Evolutionary conservation across 2,329 filamentous ascomycete genomes (phyloP).

Genomic region (Colletotrichum scovillei): DNA sequence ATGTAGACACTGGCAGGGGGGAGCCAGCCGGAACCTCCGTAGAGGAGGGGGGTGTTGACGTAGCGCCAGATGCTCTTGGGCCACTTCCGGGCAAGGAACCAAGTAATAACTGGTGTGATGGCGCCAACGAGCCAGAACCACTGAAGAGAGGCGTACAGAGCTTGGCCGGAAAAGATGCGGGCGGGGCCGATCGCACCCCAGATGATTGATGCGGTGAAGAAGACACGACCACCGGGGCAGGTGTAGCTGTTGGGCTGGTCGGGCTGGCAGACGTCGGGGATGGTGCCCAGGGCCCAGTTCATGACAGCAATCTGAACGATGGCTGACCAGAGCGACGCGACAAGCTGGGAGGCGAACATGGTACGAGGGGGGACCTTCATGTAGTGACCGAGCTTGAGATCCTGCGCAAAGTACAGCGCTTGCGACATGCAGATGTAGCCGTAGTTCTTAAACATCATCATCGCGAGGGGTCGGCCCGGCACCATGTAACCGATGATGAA

Average conservation of each 20-base stretch:
- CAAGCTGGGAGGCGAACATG: conserved; percentile 70
- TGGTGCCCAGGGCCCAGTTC: conserved; percentile 73
- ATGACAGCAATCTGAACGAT: conserved; percentile 73
- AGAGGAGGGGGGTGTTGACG: conserved; percentile 75
- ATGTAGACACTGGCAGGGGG: conserved; percentile 78
- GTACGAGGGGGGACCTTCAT: conserved; percentile 73
- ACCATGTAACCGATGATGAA: conserved; percentile 80
- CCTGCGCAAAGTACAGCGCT: conserved; percentile 72
- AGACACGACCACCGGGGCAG: conserved; percentile 65
- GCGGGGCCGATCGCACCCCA: conserved; percentile 80
- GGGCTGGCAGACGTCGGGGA: conserved; percentile 69
- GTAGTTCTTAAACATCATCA: conserved; percentile 85
- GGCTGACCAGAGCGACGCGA: conserved; percentile 70
- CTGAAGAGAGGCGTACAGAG: conserved; percentile 72
- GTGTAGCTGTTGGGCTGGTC: conserved; percentile 67
- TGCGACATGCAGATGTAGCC: conserved; percentile 77
- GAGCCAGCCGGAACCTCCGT: conserved; percentile 71
- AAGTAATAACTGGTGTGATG: conserved; percentile 71
- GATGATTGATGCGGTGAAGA: conserved; percentile 77
- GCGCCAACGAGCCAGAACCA: conserved; percentile 80
- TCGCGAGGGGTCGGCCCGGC: conserved; percentile 75
- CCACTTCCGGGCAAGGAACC: conserved; percentile 69
- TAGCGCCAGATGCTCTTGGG: conserved; percentile 73
- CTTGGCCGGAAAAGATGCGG: conserved; percentile 73
- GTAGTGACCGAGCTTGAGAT: conserved; percentile 77